Evolutionary conservation across 73 alveolate genomes (phyloP).

Genomic region (Symbiodinium pilosum): DNA sequence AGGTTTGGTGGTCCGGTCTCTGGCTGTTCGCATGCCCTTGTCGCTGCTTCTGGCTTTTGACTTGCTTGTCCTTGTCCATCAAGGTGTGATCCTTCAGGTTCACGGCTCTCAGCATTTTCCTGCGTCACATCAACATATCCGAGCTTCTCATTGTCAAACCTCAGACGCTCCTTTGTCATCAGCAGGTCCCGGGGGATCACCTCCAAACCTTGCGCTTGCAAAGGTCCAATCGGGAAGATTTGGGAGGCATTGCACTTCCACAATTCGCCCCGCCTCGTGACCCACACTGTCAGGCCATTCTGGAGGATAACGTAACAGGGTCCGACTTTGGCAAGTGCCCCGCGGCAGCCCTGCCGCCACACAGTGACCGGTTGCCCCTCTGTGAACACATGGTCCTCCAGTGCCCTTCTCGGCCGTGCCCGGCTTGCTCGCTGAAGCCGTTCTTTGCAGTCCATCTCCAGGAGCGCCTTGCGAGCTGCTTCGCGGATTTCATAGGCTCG

Average conservation of each 20-base stretch:
- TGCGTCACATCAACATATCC: background rate
- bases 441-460: background rate
- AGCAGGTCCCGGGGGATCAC: background rate
- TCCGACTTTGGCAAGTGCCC: background rate
- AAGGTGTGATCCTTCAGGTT: background rate
- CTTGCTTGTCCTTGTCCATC: constrained; percentile 12
- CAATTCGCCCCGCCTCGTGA: background rate
- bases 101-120: background rate
- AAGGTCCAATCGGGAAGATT: background rate
- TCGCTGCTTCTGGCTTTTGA: too few relatives aligned
- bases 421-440: background rate
- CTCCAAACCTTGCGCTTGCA: background rate
- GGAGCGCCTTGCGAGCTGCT: background rate
- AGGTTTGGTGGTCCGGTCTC: too few relatives aligned
- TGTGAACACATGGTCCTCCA: background rate
- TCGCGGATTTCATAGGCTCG: background rate
- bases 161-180: background rate
- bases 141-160: background rate
- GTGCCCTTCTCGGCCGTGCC: background rate
- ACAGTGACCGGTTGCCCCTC: constrained; percentile 36
- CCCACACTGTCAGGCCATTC: constrained; percentile 41
- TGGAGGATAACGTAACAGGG: constrained; percentile 35
- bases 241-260: constrained; percentile 50
- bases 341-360: constrained; percentile 21
- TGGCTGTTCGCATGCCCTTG: background rate